Conservation (phyloP, 2,329 filamentous ascomycete species). For the Penicillium sumatraense region DNA sequence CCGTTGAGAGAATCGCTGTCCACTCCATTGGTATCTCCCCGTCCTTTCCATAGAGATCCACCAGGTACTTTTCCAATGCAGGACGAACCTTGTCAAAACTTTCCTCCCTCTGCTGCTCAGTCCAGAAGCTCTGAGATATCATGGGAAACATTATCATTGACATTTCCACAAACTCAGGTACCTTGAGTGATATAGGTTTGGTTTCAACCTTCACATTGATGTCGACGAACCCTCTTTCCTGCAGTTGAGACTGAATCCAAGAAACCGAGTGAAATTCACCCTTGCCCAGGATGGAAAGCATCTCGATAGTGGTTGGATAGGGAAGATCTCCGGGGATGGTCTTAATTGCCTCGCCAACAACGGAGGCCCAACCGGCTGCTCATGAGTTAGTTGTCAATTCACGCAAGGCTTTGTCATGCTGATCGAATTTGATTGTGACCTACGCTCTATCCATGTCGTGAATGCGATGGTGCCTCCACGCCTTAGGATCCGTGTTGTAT, state of each 20-base stretch:
- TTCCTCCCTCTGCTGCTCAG: conserved; percentile 30
- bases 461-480: conserved; percentile 40
- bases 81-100: conserved; percentile 22
- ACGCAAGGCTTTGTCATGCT: background rate
- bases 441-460: conserved; percentile 42
- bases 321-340: conserved; percentile 31
- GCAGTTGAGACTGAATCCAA: conserved; percentile 26
- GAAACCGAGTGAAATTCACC: conserved; percentile 30
- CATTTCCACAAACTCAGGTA: conserved; percentile 28
- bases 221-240: conserved; percentile 29
- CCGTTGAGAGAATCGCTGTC: conserved; percentile 36
- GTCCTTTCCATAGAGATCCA: conserved; percentile 27
- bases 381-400: background rate
- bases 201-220: conserved; percentile 25
- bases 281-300: conserved; percentile 18
- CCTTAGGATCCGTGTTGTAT: conserved; percentile 39
- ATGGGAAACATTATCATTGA: conserved; percentile 24
- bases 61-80: conserved; percentile 30
- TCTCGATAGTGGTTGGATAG: conserved; percentile 27
- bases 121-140: conserved; percentile 34
- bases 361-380: conserved; percentile 32
- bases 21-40: conserved; percentile 30
- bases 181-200: conserved; percentile 14
- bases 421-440: conserved; percentile 10
- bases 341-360: conserved; percentile 31